phyloP scores from a whole-genome alignment of 306 rosid genomes.

The Crotalaria pallida region DNA sequence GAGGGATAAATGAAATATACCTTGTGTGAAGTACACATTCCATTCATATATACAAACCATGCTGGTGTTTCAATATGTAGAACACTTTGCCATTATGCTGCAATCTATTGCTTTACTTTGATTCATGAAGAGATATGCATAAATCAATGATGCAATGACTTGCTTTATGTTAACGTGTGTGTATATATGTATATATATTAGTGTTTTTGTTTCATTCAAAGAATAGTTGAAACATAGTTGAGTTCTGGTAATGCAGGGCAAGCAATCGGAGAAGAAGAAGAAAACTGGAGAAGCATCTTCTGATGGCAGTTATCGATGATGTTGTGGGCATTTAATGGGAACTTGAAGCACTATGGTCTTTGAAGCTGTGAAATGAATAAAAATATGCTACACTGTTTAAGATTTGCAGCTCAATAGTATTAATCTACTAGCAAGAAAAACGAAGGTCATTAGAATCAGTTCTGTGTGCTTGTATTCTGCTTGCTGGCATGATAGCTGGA shows the following conservation, averaged over 20 bases:
- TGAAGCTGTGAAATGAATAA: slow-evolving; percentile 1
- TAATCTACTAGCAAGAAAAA: slow-evolving; percentile 12
- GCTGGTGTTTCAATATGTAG: background rate
- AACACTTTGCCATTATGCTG: background rate
- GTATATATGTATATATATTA: too few relatives aligned
- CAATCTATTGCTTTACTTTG: background rate
- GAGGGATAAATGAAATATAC: background rate
- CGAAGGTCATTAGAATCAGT: background rate
- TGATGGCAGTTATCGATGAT: slow-evolving; percentile 29
- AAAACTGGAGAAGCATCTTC: slow-evolving; percentile 55
- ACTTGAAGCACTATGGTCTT: background rate
- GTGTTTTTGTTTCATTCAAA: background rate
- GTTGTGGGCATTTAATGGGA: slow-evolving; percentile 9
- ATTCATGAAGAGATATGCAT: background rate
- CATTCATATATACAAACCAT: background rate
- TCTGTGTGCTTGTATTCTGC: slow-evolving; percentile 5
- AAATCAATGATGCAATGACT: background rate
- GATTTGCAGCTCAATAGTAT: slow-evolving; percentile 11
- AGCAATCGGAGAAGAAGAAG: slow-evolving; percentile 61
- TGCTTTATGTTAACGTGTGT: too few relatives aligned
- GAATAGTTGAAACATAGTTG: background rate
- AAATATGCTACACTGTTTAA: background rate
- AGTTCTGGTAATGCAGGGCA: slow-evolving; percentile 53
- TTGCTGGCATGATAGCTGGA: background rate
- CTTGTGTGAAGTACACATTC: background rate